Percentiles rank a stretch among this genome's conserved stretches.
Conservation (phyloP, 2,329 filamentous ascomycete species). For the Fusarium vanettenii region DNA sequence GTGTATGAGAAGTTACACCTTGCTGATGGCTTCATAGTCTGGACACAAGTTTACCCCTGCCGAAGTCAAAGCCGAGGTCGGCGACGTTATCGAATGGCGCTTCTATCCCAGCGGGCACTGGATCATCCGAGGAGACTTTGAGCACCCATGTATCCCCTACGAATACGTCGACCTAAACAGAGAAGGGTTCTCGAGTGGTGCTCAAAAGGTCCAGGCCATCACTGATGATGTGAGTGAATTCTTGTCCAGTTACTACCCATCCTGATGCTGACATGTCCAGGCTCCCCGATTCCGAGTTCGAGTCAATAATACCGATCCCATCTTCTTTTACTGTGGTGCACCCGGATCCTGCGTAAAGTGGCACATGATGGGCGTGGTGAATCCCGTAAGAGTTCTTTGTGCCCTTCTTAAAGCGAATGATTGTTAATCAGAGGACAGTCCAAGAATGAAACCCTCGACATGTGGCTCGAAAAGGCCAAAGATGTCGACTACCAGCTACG, state of each 20-base stretch:
- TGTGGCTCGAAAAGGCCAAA: slow-evolving; percentile 60
- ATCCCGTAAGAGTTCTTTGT: slow-evolving; percentile 62
- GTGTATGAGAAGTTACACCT: neutral
- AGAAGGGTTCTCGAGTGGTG: slow-evolving; percentile 66
- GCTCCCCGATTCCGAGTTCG: slow-evolving; percentile 55
- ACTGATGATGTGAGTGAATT: slow-evolving; percentile 55
- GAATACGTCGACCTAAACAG: slow-evolving; percentile 61
- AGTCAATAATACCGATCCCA: slow-evolving; percentile 72
- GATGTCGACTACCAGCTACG: slow-evolving; percentile 64
- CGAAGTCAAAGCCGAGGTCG: slow-evolving; percentile 51
- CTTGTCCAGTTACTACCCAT: neutral
- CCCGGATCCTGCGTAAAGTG: slow-evolving; percentile 71
- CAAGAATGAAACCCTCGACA: slow-evolving; percentile 57
- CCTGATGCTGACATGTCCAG: slow-evolving; percentile 39
- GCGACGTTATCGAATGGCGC: slow-evolving; percentile 66
- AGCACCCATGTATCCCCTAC: slow-evolving; percentile 72
- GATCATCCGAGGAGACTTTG: slow-evolving; percentile 70
- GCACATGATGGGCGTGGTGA: slow-evolving; percentile 82
- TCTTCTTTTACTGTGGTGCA: slow-evolving; percentile 78
- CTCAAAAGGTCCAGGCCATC: slow-evolving; percentile 58
- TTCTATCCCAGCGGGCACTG: slow-evolving; percentile 74
- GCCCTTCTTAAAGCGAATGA: neutral
- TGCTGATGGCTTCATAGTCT: slow-evolving; percentile 27
- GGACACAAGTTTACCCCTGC: slow-evolving; percentile 49
- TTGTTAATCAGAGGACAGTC: slow-evolving; percentile 51